Evolutionary conservation across 192 early-diverging fungal species (phyloP).

Genomic region (Podila clonocystis): DNA sequence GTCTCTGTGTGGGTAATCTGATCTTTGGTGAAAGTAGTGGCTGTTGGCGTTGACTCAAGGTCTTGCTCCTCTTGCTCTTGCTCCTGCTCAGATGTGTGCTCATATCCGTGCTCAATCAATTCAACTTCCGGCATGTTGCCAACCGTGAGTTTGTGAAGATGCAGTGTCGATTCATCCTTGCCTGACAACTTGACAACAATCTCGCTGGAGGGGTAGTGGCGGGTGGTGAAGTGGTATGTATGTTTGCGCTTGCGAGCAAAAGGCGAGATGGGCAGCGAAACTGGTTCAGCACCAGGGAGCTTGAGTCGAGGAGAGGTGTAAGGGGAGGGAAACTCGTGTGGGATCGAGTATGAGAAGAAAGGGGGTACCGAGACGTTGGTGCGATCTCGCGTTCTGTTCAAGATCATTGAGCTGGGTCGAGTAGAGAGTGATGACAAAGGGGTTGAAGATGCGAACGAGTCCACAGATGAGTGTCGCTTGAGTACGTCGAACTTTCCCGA

Average conservation of each 20-base stretch:
- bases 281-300: conserved; percentile 28
- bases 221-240: conserved; percentile 19
- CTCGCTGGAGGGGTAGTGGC: conserved; percentile 16
- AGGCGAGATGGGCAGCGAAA: conserved; percentile 24
- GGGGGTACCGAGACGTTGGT: conserved; percentile 29
- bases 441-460: conserved; percentile 12
- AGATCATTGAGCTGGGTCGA: conserved; percentile 25
- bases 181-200: conserved; percentile 35
- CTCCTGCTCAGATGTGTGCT: neutral
- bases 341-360: conserved; percentile 49
- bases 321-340: conserved; percentile 46
- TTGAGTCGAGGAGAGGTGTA: conserved; percentile 45
- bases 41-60: neutral
- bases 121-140: conserved; percentile 22
- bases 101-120: conserved; percentile 8
- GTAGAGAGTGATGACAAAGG: conserved; percentile 23
- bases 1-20: neutral
- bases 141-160: conserved; percentile 19
- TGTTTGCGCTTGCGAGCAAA: conserved; percentile 51
- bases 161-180: conserved; percentile 3
- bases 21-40: neutral
- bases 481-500: conserved; percentile 7
- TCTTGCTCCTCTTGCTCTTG: conserved; percentile 7
- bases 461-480: conserved; percentile 7
- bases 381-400: conserved; percentile 27